Base-by-base conservation (phyloP, 2,329 filamentous ascomycete genomes). In the Lachnellula hyalina region DNA sequence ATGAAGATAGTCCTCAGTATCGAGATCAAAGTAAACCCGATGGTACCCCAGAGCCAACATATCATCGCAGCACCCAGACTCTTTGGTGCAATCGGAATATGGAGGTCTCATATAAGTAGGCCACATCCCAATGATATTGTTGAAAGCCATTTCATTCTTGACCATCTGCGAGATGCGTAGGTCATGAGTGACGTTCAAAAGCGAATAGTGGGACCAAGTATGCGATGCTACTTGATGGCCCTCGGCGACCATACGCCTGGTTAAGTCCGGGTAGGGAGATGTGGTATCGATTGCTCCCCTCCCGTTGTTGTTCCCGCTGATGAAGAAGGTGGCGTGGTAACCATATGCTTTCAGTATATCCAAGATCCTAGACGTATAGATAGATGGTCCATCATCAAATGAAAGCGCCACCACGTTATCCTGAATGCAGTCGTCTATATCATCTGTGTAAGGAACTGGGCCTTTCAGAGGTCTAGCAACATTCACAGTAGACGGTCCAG, bases 291-390 rank as follows among this genome's bases (percentile, higher is more conserved):
- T 65, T 8, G 55, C 34, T 19, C 61, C 61, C 36, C 64, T 64
- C 44, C 59, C 80, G 63, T 77, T 72, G 66, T 81, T 82, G 69
- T 76, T 80, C 5, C 79, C 79, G 3, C 76, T 82, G 57, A 87
- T 75, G 68, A 87, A 87, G 67, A 88, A 88, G 1, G 85, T 87
- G 0, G 82, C 84, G 59, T 81, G 82, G n/a, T 80, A 83, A 11
- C 77, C 71, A 65, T 84, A 83, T 23, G 71, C 72, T 56, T 78
- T 76, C 41, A 87, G 74, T 40, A 83, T 70, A 63, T 86, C 79
- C 19, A 87, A 73, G 11, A 87, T 74, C 53, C 82, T 77, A 38
- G 70, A 67, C 1, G 83, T 87, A 68, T 82, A 85, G 25, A 75
- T 67, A 59, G 78, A 79, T 12, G 84, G 84, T 2, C 84, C 84